Evolutionary conservation across 2,329 filamentous ascomycete species (phyloP), one percentile per base, ranked within the genome.

Genomic region (Graphilbum fragrans): DNA sequence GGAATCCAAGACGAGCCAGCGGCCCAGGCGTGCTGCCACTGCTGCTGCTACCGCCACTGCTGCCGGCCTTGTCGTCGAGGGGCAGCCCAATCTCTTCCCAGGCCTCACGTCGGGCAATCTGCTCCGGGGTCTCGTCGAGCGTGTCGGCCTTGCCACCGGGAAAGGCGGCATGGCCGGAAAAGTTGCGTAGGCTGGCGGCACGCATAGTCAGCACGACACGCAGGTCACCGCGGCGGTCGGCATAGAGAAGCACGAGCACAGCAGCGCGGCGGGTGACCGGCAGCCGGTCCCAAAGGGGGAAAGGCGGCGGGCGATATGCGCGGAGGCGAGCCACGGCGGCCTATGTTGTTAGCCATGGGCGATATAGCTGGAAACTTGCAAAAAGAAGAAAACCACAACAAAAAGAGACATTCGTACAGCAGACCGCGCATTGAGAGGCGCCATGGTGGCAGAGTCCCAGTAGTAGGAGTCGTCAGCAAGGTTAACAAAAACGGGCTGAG

Each of bases 81-180:
- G 90, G 85, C 3, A 96, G 76, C 2, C 90, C 90, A 49, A 96
- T 94, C 59, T 96, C 90, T 59, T 96, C 90, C 58, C 74, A 83
- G 1, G 90, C 88, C 67, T 96, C 90, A 48, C 90, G 77, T 19
- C 90, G 77, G 9, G 90, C 87, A 39, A 88, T 93, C 54, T 88
- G 74, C 59, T 86, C 86, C 62, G 76, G 70, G n/a, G 72, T 74
- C 52, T 81, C 75, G 22, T 67, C 60, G 3, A 64, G 48, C 3
- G 58, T 64, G 50, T 81, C 77, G 36, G 70, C 80, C 63, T 77
- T 83, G 50, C 86, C 88, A 40, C 86, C 86, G 0, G 87, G 86
- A 41, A 94, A 77, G 27, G 87, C 87, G 19, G 85, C 87, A 54
- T 94, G 86, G 20, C 86, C 86, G n/a, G 83, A 85, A 62, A 79